phyloP scores from a whole-genome alignment of 768 basidiomycete species.

The Suillus hirtellus region DNA sequence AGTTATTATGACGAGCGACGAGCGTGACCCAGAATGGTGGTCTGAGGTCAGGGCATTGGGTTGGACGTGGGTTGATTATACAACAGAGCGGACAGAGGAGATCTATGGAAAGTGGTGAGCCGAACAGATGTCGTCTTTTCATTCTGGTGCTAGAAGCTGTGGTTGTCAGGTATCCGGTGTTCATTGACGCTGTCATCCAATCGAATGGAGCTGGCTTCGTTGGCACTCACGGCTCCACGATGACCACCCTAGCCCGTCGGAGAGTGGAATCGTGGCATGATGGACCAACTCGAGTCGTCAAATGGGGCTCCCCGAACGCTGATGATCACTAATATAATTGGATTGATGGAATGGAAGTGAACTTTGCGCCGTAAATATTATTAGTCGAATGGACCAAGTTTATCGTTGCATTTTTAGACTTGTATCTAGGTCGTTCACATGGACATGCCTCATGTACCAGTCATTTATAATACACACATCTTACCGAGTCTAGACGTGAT shows the following conservation, averaged over 20 bases:
- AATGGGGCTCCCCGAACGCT: slow-evolving; percentile 58
- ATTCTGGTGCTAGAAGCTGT: slow-evolving; percentile 2
- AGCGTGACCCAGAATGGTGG: slow-evolving; percentile 59
- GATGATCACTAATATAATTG: slow-evolving; percentile 50
- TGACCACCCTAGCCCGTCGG: slow-evolving; percentile 65
- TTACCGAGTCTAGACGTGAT: background rate
- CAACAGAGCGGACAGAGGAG: slow-evolving; percentile 41
- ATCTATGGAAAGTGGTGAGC: slow-evolving; percentile 51
- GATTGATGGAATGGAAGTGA: background rate
- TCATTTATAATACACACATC: background rate
- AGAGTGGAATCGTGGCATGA: slow-evolving; percentile 67
- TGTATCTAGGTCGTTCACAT: background rate
- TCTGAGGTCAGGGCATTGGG: slow-evolving; percentile 47
- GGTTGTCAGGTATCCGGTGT: slow-evolving; percentile 60
- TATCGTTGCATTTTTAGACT: slow-evolving; percentile 7
- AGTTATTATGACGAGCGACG: slow-evolving; percentile 68
- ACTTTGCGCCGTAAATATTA: too few species aligned
- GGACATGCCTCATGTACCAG: slow-evolving; percentile 1
- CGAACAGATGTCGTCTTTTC: background rate
- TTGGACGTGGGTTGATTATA: slow-evolving; percentile 55
- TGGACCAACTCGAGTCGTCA: slow-evolving; percentile 51
- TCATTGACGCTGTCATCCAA: slow-evolving; percentile 74
- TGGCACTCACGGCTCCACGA: slow-evolving; percentile 71
- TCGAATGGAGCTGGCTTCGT: slow-evolving; percentile 67
- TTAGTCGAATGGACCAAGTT: background rate